phyloP scores from a whole-genome alignment of 495 filamentous ascomycete species.

The Acidomyces sp. region DNA sequence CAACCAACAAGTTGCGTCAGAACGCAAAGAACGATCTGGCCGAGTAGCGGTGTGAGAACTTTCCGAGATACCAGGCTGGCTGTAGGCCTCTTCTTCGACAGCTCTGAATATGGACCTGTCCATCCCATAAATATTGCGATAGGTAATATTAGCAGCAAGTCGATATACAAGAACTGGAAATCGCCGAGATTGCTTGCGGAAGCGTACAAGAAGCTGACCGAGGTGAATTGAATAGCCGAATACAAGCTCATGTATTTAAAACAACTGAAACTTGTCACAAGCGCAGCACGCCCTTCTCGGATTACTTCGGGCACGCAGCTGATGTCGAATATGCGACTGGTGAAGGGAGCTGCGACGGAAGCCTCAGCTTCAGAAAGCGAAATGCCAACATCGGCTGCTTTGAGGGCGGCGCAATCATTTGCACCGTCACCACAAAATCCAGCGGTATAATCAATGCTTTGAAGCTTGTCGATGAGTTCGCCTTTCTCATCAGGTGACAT shows the following conservation, averaged over 20 bases:
- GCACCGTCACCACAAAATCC: slow-evolving; percentile 98
- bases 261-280: slow-evolving; percentile 97
- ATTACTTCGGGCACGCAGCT: slow-evolving; percentile 93
- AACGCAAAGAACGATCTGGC: slow-evolving; percentile 74
- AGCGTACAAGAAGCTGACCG: slow-evolving; percentile 93
- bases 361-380: slow-evolving; percentile 96
- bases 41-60: slow-evolving; percentile 76
- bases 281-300: slow-evolving; percentile 77
- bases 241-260: slow-evolving; percentile 99
- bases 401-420: slow-evolving; percentile 95
- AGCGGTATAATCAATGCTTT: slow-evolving; percentile 88
- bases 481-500: slow-evolving; percentile 99
- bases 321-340: slow-evolving; percentile 89
- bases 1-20: slow-evolving; percentile 64
- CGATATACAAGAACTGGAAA: slow-evolving; percentile 96
- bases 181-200: slow-evolving; percentile 93
- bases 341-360: slow-evolving; percentile 94
- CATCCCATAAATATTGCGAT: slow-evolving; percentile 99
- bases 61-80: slow-evolving; percentile 89
- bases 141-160: slow-evolving; percentile 81
- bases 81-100: slow-evolving; percentile 75
- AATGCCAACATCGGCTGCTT: slow-evolving; percentile 97
- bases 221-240: slow-evolving; percentile 97
- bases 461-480: slow-evolving; percentile 91
- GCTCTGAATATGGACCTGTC: slow-evolving; percentile 66